Evolutionary conservation across 106 monocot species (phyloP).

Genomic region (Allium fistulosum): DNA sequence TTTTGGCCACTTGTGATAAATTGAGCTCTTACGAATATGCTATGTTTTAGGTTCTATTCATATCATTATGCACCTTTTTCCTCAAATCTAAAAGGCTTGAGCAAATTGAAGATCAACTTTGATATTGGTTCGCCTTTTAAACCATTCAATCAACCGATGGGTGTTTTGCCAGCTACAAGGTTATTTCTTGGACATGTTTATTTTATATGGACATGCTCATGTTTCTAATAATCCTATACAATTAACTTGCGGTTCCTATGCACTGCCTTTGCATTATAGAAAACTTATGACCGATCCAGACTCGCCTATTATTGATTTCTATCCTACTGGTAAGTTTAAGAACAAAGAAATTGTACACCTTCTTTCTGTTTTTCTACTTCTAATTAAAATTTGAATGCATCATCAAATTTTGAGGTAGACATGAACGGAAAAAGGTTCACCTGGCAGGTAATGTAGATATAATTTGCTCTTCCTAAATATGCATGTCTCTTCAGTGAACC

Average conservation of each 20-base stretch:
- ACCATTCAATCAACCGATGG: conserved; percentile 91
- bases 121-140: conserved; percentile 76
- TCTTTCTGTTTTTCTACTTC: too few species aligned
- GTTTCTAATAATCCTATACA: too few species aligned
- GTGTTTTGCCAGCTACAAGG: conserved; percentile 98
- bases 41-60: conserved; percentile 75
- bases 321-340: conserved; percentile 61
- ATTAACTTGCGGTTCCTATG: conserved; percentile 73
- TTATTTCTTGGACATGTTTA: conserved; percentile 2
- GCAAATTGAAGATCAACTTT: conserved; percentile 48
- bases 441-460: conserved; percentile 69
- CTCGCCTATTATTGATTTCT: conserved; percentile 92
- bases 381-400: neutral
- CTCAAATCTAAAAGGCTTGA: conserved; percentile 71
- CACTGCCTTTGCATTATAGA: conserved; percentile 77
- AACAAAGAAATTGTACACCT: too few species aligned
- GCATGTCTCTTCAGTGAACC: neutral
- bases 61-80: conserved; percentile 99
- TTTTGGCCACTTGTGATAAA: too few species aligned
- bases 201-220: too few species aligned
- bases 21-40: neutral
- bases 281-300: conserved; percentile 67
- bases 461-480: conserved; percentile 1
- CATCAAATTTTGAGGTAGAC: conserved; percentile 95
- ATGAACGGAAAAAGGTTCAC: conserved; percentile 98